Evolutionary conservation across 352 stramenopile species (phyloP), one percentile per base, ranked within the genome.

Genomic region (Pythium aquatile): DNA sequence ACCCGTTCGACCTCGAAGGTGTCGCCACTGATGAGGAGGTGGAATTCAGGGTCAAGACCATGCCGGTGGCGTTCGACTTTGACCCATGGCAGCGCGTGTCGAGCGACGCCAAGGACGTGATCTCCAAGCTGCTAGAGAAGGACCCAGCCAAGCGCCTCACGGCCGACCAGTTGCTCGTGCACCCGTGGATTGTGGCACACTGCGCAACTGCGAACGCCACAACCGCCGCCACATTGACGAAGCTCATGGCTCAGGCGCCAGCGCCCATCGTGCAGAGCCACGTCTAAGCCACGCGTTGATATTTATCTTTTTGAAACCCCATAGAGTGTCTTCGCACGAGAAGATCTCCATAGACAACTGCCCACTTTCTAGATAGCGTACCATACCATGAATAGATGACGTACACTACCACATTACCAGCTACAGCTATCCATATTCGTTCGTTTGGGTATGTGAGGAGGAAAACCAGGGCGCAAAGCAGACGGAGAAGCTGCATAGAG

Each of bases 1-100:
- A 98, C 72, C 94, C 94, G 30, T 98, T 97, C 73, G 94, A 98
- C 73, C 56, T 98, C 20, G 78, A 95, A 46, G 91, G 90, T 14
- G 84, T 79, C 56, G 76, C 87, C 11, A 83, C 82, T 0, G 93
- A 98, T 69, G 74, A 85, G 5, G 78, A 92, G 47, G 91, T 98
- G 29, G 88, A 97, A 56, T 63, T 74, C 37, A 75, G 79, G 35
- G 93, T 98, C 70, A 73, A 81, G 58, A 51, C 70, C 51, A 65
- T 70, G 63, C 66, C 74, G 5, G 75, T 94, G 63, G 74, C 59
- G 14, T 86, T 89, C 63, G 75, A 76, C 48, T 78, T 75, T 63
- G 76, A 64, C 47, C 69, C 73, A 24, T 87, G 75, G 81, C 68
- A 68, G 52, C 77, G 93, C 62, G 70, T 98, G 20, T 98, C 91